Conservation (phyloP, 768 basidiomycete species). For the Lactarius sanguifluus region DNA sequence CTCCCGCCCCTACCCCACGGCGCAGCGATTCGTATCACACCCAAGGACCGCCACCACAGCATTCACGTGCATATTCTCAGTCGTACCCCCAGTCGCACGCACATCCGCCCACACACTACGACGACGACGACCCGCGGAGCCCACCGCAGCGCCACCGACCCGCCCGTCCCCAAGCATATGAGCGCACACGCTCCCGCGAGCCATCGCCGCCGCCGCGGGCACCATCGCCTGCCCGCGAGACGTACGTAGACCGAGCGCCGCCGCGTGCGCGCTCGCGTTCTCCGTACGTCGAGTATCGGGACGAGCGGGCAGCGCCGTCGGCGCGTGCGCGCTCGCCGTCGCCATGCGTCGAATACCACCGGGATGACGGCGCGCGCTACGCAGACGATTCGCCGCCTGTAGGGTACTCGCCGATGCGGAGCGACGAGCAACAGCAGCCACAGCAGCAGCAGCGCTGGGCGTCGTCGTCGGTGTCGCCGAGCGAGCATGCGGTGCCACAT, state of each 20-base stretch:
- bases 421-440: conserved; percentile 6
- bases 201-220: neutral
- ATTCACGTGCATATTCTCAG: neutral
- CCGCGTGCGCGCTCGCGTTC: neutral
- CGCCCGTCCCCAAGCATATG: conserved; percentile 1
- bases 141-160: neutral
- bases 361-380: neutral
- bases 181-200: neutral
- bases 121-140: neutral
- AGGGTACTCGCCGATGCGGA: neutral
- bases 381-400: neutral
- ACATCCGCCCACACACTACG: neutral
- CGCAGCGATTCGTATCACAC: conserved; percentile 11
- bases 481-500: neutral
- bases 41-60: conserved; percentile 12
- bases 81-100: conserved; percentile 1
- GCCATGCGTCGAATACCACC: neutral
- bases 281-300: neutral
- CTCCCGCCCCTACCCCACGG: no score
- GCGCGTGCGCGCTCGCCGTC: neutral
- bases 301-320: neutral
- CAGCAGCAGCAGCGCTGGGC: neutral
- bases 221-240: neutral
- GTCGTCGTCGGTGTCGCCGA: neutral
- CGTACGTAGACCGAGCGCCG: neutral